Evolutionary conservation across 805 yeast species (phyloP).

Genomic region (Wickerhamiella azymoides): DNA sequence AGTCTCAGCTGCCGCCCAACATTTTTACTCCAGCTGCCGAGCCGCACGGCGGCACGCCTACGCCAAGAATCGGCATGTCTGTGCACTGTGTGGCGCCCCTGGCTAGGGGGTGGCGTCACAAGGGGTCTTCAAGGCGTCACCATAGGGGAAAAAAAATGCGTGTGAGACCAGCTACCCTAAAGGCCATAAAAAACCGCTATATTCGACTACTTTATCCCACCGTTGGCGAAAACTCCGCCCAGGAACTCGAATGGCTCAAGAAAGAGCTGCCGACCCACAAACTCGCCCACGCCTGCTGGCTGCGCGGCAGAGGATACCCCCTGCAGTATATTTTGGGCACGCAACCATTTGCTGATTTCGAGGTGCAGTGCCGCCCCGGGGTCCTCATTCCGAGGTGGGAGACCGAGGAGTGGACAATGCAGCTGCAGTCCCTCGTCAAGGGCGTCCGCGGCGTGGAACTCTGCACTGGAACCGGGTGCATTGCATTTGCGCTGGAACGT

Average conservation of each 20-base stretch:
- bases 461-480: slow-evolving; percentile 85
- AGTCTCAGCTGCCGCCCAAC: too few species aligned
- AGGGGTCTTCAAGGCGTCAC: too few species aligned
- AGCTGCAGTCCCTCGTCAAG: slow-evolving; percentile 23
- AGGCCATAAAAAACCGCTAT: slow-evolving; percentile 1
- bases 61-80: too few species aligned
- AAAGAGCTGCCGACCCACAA: slow-evolving; percentile 34
- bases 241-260: slow-evolving; percentile 42
- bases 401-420: slow-evolving; percentile 77
- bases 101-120: too few species aligned
- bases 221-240: slow-evolving; percentile 3
- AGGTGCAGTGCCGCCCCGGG: slow-evolving; percentile 41
- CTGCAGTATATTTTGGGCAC: slow-evolving; percentile 72
- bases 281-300: slow-evolving; percentile 40
- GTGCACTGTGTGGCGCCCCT: too few species aligned
- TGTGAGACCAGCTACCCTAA: not conserved
- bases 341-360: slow-evolving; percentile 73
- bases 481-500: slow-evolving; percentile 25
- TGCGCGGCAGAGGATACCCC: slow-evolving; percentile 47
- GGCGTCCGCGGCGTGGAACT: slow-evolving; percentile 40
- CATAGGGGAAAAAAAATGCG: slow-evolving; percentile 1
- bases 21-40: too few species aligned
- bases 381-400: slow-evolving; percentile 91
- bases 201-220: slow-evolving; percentile 2
- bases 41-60: too few species aligned